Conservation (phyloP, 192 early-diverging fungal species). For the Jimgerdemannia flammicorona region DNA sequence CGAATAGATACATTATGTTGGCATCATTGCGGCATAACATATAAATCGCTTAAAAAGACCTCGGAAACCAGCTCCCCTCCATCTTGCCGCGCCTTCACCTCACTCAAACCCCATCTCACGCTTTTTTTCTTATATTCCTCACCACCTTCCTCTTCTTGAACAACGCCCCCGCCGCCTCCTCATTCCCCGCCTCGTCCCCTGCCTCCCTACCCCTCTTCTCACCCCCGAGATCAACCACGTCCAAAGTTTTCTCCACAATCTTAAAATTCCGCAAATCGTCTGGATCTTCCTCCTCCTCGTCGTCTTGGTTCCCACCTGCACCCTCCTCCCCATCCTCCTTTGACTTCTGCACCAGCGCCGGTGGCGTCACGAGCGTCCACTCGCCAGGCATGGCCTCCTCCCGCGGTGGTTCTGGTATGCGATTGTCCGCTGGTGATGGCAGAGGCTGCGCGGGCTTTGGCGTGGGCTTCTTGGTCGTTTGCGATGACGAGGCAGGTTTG, state of each 20-base stretch:
- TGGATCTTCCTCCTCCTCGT: slow-evolving; percentile 41
- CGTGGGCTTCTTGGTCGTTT: slow-evolving; percentile 5
- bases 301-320: slow-evolving; percentile 18
- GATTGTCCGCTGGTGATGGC: background rate
- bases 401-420: background rate
- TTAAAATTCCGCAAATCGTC: slow-evolving; percentile 47
- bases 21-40: too few species aligned
- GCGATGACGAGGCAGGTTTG: background rate
- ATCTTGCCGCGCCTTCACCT: too few species aligned
- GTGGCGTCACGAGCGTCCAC: slow-evolving; percentile 10
- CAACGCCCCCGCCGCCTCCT: slow-evolving; percentile 15
- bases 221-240: slow-evolving; percentile 17
- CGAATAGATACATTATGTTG: too few species aligned
- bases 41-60: too few species aligned
- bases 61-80: too few species aligned
- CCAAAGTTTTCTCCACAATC: slow-evolving; percentile 49
- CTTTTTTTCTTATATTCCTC: slow-evolving; percentile 39
- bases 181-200: slow-evolving; percentile 5
- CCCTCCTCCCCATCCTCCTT: background rate
- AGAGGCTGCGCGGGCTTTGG: slow-evolving; percentile 18
- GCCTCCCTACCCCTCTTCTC: background rate
- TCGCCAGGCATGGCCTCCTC: slow-evolving; percentile 9
- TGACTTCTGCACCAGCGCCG: background rate
- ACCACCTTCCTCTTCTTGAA: slow-evolving; percentile 51
- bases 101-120: background rate